Evolutionary conservation across 768 basidiomycete species (phyloP), one percentile per base, ranked within the genome.

Genomic region (Inosperma sp.): DNA sequence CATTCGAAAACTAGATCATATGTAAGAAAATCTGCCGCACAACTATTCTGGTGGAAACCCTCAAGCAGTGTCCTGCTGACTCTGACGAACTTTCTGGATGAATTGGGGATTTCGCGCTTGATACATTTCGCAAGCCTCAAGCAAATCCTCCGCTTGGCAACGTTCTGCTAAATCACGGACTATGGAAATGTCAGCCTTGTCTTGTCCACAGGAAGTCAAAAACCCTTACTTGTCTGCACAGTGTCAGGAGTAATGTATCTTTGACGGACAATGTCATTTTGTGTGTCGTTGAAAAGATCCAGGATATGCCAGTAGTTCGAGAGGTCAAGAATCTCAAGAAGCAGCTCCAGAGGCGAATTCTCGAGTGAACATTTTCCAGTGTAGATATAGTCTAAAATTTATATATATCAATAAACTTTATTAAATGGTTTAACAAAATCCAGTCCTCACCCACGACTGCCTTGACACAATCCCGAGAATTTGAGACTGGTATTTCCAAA

Each of bases 331-430:
- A 67, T 47, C 25, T 65, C 60, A 7, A 73, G 51, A 10, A 69
- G 55, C 2, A 55, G 25, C 3, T 55, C 45, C 3, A 64, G 50
- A 16, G 52, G 4, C 13, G 37, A 31, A 10, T 39, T 22, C 4
- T 51, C 42, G 13, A 27, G 29, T 5, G 45, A 48, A n/a, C 46
- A 44, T 14, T 19, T 49, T 9, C 66, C 62, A 1, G 65, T 68
- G 48, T 73, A 72, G 1, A 66, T 59, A 27, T 62, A 62, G 50
- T 73, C 71, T 73, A 39, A 43, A 27, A 14, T 42, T 30, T 25
- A 36, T 10, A 17, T 27, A 48, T 25, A 42, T 8, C 3, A 23
- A 26, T 29, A 17, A 41, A n/a, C 14, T 25, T 13, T 2, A n/a
- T 25, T 2, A 21, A 8, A 52, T 13, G 2, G 5, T 9, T 8